These are phyloP conservation scores for Bisporella sp. DNA, from an alignment of 2,329 filamentous ascomycete genomes.

Conservation along the genomic window DNA sequence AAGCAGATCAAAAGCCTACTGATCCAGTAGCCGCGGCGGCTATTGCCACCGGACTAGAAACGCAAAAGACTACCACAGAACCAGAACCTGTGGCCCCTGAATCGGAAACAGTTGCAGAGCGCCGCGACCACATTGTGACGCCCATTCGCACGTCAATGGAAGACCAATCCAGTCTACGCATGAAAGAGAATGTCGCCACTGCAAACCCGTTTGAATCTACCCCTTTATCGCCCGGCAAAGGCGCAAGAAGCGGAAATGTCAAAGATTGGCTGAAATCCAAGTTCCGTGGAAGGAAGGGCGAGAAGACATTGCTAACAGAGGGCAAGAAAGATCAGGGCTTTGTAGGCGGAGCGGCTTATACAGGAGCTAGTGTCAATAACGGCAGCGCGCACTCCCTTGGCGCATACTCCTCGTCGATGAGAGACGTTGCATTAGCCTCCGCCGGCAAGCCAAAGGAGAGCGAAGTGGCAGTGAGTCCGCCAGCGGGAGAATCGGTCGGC, in stretches of 20 bases:
- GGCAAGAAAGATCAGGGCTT: slow-evolving; percentile 31
- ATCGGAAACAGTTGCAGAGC: slow-evolving; percentile 6
- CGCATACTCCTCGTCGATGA: slow-evolving; percentile 9
- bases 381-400: slow-evolving; percentile 35
- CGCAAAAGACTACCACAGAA: neutral
- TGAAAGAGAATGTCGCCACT: slow-evolving; percentile 15
- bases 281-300: slow-evolving; percentile 32
- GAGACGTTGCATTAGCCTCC: slow-evolving; percentile 12
- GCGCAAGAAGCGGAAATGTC: slow-evolving; percentile 16
- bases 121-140: slow-evolving; percentile 7
- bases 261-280: slow-evolving; percentile 50
- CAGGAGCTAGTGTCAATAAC: slow-evolving; percentile 35
- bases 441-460: slow-evolving; percentile 8
- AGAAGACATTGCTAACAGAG: slow-evolving; percentile 2
- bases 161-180: slow-evolving; percentile 18
- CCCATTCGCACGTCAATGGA: slow-evolving; percentile 22
- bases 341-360: slow-evolving; percentile 43
- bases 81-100: neutral
- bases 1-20: slow-evolving; percentile 11
- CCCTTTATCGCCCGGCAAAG: slow-evolving; percentile 13
- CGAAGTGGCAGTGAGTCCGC: neutral
- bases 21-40: neutral
- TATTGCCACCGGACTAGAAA: neutral
- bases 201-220: slow-evolving; percentile 15
- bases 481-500: neutral